A percentile compares a stretch with the other conserved stretches of the same genome.
Evolutionary conservation across 257 asterid species (phyloP).

Genomic region (Mentha longifolia): DNA sequence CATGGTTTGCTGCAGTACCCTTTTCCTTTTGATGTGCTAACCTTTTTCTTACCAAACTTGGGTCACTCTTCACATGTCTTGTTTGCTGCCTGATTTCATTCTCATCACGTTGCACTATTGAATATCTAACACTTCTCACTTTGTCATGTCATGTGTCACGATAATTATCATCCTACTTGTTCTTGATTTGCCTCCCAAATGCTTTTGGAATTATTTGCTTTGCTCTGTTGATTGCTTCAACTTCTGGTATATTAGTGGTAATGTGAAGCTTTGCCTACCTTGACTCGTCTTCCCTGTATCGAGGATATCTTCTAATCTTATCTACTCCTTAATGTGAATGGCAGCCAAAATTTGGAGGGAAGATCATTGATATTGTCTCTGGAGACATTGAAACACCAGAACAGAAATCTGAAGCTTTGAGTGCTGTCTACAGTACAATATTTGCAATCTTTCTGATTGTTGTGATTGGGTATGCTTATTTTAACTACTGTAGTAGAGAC

Average conservation of each 20-base stretch:
- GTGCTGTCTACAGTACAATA: conserved; percentile 62
- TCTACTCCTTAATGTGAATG: conserved; percentile 31
- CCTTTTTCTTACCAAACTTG: too few species aligned
- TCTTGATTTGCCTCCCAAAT: too few species aligned
- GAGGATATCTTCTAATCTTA: conserved; percentile 19
- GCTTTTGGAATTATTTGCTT: too few species aligned
- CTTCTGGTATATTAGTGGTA: conserved; percentile 76
- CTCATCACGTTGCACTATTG: too few species aligned
- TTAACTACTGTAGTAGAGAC: background rate
- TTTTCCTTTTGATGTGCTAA: too few species aligned
- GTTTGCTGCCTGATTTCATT: too few species aligned
- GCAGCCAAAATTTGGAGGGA: conserved; percentile 85
- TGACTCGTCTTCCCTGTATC: background rate
- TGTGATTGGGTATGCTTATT: conserved; percentile 62
- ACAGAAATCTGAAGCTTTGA: conserved; percentile 68
- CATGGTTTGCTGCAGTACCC: too few species aligned
- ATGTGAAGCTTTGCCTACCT: conserved; percentile 34
- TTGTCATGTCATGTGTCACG: too few species aligned
- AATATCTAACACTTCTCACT: too few species aligned
- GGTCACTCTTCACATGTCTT: too few species aligned
- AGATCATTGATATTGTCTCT: conserved; percentile 77
- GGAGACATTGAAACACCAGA: conserved; percentile 62
- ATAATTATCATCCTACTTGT: too few species aligned
- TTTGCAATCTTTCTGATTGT: conserved; percentile 62
- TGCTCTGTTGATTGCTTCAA: too few species aligned